Evolutionary conservation across 495 filamentous ascomycete species (phyloP).

Genomic region (Cercophora samala): DNA sequence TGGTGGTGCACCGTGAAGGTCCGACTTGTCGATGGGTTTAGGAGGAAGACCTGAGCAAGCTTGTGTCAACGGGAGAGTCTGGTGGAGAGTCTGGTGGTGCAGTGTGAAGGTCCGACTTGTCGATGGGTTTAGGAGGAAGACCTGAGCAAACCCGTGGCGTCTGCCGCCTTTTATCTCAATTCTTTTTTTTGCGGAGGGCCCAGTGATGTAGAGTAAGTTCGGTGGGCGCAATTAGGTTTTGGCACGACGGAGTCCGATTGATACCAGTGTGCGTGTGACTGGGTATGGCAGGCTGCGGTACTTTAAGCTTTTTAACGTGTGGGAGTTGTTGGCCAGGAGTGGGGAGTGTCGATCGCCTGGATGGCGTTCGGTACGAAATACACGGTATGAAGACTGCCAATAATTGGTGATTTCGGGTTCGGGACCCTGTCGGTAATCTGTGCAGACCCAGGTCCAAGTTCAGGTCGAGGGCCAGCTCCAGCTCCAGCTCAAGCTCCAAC

Average conservation of each 20-base stretch:
- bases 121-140: no score
- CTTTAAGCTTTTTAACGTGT: neutral
- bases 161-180: no score
- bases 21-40: no score
- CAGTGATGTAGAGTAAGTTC: neutral
- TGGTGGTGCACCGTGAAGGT: no score
- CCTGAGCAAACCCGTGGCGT: no score
- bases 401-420: conserved; percentile 25
- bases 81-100: no score
- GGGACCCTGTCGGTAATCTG: conserved; percentile 21
- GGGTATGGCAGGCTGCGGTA: neutral
- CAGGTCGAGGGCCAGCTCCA: conserved; percentile 9
- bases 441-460: neutral
- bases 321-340: conserved; percentile 18
- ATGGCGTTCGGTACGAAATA: conserved; percentile 14
- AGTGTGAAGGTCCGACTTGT: no score
- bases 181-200: no score
- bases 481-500: no score
- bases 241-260: neutral
- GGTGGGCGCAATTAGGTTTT: neutral
- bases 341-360: conserved; percentile 30
- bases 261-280: neutral
- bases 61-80: no score
- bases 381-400: conserved; percentile 16
- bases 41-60: no score